Evolutionary conservation across 352 stramenopile species (phyloP), one percentile per base, ranked within the genome.

Genomic region (Phytophthora podocarpi): DNA sequence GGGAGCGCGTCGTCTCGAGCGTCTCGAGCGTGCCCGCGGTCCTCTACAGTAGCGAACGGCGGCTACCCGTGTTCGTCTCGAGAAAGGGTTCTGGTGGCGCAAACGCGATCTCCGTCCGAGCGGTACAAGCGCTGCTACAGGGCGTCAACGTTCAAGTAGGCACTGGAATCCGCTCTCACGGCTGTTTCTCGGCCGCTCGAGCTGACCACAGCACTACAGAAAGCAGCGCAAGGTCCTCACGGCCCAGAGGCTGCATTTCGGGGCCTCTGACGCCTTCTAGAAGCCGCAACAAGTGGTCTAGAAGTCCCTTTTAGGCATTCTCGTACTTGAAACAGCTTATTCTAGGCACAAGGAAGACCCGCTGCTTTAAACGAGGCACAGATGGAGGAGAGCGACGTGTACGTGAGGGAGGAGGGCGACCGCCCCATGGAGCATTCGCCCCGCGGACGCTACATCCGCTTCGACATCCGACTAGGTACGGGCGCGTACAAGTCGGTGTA

Each of bases 401-500:
- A 90, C 73, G 82, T 83, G 67, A 64, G 78, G 9, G 82, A 91
- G 31, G 86, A 90, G 47, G 79, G 81, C 20, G 84, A 93, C 34
- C 84, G 84, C 3, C 82, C 83, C 5, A 64, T 93, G 50, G 86
- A 95, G 66, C 75, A 82, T 40, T 95, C 86, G 32, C 86, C 86
- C 18, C 83, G 86, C n/a, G 86, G 82, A 1, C 81, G 85, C 23
- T 95, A 95, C 70, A 91, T 95, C 58, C 86, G 86, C 46, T 95
- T 95, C 51, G 83, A 95, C 58, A 87, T 90, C 51, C 80, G 82
- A n/a, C 66, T 95, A 16, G 86, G 86, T 53, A 90, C 75, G 18
- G 86, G 86, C 43, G 86, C 89, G 35, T 96, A 97, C 75, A 97
- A 97, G 69, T 92, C 86, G 7, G 87, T 97, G 31, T 98, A 97